Evolutionary conservation across 108 stramenopile genomes (phyloP), one percentile per base, ranked within the genome.

Genomic region (Pseudonitzschia delicatissima): DNA sequence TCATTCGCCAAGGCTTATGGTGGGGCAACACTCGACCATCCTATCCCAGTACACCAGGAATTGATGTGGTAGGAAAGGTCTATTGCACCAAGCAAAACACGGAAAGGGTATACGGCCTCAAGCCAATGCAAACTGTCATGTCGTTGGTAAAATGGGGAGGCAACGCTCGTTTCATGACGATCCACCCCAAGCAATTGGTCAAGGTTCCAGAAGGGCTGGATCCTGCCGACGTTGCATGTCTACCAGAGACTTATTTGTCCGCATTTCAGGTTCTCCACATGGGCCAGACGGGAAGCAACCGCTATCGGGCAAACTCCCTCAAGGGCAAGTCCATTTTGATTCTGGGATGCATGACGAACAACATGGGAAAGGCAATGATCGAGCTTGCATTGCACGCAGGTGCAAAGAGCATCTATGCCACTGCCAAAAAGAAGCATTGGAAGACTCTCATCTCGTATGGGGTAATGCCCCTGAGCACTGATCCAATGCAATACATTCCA

Each of bases 71-170:
- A 33, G 85, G 85, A 51, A 80, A 69, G 47, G 57, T 86, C n/a
- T 58, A 57, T 45, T 35, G 68, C 26, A 45, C 79, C 23, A 72
- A 67, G 5, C 39, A 32, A 32, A 23, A 45, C 1, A 44, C 47
- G 28, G 45, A 21, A 8, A 29, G 32, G 2, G 21, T 27, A n/a
- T 73, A 53, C 45, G 64, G 58, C 12, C 50, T 85, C 6, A 31
- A 72, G 12, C 62, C 48, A 21, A 77, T 81, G 21, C 73, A 92
- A 51, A 76, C 81, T 34, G 88, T 92, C 20, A 72, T 87, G 9
- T 79, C 85, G 25, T 57, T 73, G 15, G 62, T 67, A 3, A 74
- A 57, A 37, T 72, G 72, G 63, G 91, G 91, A 23, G 91, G 91
- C 0, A 92, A 90, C 58, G 71, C 85, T 37, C 68, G 87, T 23